Conservation (phyloP, 345 rosid genomes). For the Bretschneidera sinensis region DNA sequence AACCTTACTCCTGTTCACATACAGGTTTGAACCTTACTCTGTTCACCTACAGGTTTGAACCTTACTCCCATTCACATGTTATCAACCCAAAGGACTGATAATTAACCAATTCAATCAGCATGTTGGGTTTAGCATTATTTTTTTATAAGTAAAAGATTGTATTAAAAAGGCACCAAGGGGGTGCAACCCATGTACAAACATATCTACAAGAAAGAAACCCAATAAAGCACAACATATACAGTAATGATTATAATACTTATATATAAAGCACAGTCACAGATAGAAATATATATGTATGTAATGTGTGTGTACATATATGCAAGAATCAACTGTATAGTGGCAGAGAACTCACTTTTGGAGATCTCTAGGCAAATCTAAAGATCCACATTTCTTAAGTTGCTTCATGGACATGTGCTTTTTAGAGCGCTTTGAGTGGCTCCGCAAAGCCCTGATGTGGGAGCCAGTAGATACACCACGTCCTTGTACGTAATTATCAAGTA, state of each 20-base stretch:
- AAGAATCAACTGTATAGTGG: not conserved
- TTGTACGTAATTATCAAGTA: slow-evolving; percentile 69
- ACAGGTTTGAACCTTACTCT: too few relatives aligned
- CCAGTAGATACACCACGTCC: slow-evolving; percentile 37
- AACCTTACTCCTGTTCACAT: too few relatives aligned
- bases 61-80: too few relatives aligned
- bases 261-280: not conserved
- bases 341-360: slow-evolving; percentile 48
- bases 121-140: too few relatives aligned
- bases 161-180: too few relatives aligned
- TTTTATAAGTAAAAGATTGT: too few relatives aligned
- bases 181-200: too few relatives aligned
- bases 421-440: slow-evolving; percentile 65
- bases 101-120: too few relatives aligned
- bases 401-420: slow-evolving; percentile 75
- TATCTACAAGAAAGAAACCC: not conserved
- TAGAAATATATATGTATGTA: too few relatives aligned
- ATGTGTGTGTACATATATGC: too few relatives aligned
- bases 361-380: slow-evolving; percentile 44
- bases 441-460: slow-evolving; percentile 39
- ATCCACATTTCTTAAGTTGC: slow-evolving; percentile 63
- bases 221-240: not conserved
- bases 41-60: too few relatives aligned
- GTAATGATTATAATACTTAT: not conserved
- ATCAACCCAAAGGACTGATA: too few relatives aligned